These are phyloP conservation scores for Aspergillus fructus DNA, from an alignment of 2,329 filamentous ascomycete genomes.

Conservation along the genomic window DNA sequence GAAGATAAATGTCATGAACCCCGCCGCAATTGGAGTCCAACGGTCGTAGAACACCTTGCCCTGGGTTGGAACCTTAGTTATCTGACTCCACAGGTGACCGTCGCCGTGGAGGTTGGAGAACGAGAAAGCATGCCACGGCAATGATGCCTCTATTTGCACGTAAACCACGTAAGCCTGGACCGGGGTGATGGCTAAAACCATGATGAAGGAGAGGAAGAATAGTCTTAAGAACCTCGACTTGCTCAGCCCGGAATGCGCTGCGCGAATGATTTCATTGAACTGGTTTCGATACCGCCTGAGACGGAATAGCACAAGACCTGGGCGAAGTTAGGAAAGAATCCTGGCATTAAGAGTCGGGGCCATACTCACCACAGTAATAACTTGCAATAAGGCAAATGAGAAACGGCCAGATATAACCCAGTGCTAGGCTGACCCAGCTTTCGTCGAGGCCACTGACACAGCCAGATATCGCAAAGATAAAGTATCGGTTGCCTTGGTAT, in stretches of 20 bases:
- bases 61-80: conserved; percentile 48
- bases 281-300: conserved; percentile 60
- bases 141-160: conserved; percentile 36
- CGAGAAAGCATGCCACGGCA: conserved; percentile 46
- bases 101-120: conserved; percentile 54
- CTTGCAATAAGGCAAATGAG: conserved; percentile 54
- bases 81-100: conserved; percentile 48
- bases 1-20: conserved; percentile 59
- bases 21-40: conserved; percentile 57
- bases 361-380: conserved; percentile 55
- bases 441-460: conserved; percentile 55
- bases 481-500: conserved; percentile 60
- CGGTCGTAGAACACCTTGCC: conserved; percentile 53
- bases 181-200: conserved; percentile 57
- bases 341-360: conserved; percentile 9
- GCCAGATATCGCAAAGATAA: conserved; percentile 58
- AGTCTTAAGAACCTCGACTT: conserved; percentile 62
- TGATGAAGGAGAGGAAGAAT: conserved; percentile 49
- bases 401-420: conserved; percentile 57
- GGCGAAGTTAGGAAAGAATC: neutral
- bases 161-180: conserved; percentile 53
- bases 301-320: conserved; percentile 61
- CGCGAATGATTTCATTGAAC: conserved; percentile 56
- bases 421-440: conserved; percentile 58
- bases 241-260: conserved; percentile 51